Evolutionary conservation across 306 rosid genomes (phyloP).

Genomic region (Medicago lupulina): DNA sequence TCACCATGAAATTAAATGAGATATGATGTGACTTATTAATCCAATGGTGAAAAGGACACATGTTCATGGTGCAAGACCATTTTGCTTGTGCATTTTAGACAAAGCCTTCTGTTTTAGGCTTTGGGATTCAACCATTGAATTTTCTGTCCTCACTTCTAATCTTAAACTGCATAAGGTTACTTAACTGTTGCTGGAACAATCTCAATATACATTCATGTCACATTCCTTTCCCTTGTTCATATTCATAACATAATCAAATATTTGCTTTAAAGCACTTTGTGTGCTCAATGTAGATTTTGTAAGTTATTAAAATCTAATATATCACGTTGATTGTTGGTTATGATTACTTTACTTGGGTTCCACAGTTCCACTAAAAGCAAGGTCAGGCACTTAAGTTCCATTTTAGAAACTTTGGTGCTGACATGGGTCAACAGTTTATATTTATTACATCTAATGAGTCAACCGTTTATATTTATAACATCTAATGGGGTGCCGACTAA

Average conservation of each 20-base stretch:
- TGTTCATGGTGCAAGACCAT: no score
- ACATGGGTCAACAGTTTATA: conserved; percentile 34
- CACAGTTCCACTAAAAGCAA: neutral
- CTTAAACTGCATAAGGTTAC: conserved; percentile 26
- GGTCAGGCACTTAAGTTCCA: neutral
- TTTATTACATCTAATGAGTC: conserved; percentile 36
- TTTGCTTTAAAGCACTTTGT: conserved; percentile 17
- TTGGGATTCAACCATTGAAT: conserved; percentile 9
- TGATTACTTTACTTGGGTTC: conserved; percentile 18
- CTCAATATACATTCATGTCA: conserved; percentile 13
- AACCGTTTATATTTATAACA: conserved; percentile 27
- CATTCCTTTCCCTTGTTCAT: conserved; percentile 8
- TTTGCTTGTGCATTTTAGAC: no score
- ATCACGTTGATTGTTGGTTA: conserved; percentile 26
- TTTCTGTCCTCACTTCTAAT: conserved; percentile 36
- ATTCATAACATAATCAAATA: conserved; percentile 7
- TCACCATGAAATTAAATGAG: no score
- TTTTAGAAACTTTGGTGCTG: conserved; percentile 37
- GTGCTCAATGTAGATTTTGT: conserved; percentile 6
- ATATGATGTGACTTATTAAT: no score
- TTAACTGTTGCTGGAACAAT: conserved; percentile 1
- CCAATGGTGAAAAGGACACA: no score
- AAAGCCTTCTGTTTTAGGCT: neutral
- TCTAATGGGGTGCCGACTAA: conserved; percentile 28
- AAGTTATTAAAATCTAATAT: conserved; percentile 26